Base-by-base conservation (phyloP, 805 yeast genomes). In the Wickerhamiella australiensis region DNA sequence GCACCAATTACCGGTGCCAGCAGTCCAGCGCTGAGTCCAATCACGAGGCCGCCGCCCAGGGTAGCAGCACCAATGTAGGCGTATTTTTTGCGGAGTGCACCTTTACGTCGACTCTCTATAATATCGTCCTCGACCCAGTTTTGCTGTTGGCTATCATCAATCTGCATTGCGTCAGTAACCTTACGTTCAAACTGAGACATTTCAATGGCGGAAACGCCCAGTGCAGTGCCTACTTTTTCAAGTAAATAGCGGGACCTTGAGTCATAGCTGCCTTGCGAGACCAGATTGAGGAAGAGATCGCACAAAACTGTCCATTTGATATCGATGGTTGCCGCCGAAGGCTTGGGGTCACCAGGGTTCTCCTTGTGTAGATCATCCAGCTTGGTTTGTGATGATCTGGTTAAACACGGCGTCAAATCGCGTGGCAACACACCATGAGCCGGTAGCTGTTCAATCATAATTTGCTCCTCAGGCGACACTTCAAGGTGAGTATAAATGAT, bases 1-100 rank as follows among this genome's bases (percentile, higher is more conserved):
- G 97, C 97, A 46, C 97, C 97, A 59, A 92, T 94, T 2, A 94
- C 95, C 0, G 99, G 99, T 0, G 98, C 98, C 42, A 92, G 68
- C 41, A 92, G 66, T 5, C 99, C 99, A 7, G 95, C 97, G 53
- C 96, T 85, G 17, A 92, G 69, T 1, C 99, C 99, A 52, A 92
- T 76, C 1, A 92, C 95, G 20, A 92, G 69, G 1, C 95, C 88
- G 1, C 99, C 99, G 25, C 97, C 97, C 13, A 88, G 73, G 6
- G 97, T 92, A 0, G 99, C 99, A 45, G 92, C 68, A 0, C 97
- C 99, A 54, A 92, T 84, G 59, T 85, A 87, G 47, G 86, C 81
- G 63, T 85, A 68, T 60, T 88, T 80, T 60, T 74, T 80, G 54
- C 75, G 77, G 55, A 73, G 74, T 46, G 79, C 77, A 55, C 70